Conservation (phyloP, 169 alveolate genomes). For the Eimeria maxima region DNA sequence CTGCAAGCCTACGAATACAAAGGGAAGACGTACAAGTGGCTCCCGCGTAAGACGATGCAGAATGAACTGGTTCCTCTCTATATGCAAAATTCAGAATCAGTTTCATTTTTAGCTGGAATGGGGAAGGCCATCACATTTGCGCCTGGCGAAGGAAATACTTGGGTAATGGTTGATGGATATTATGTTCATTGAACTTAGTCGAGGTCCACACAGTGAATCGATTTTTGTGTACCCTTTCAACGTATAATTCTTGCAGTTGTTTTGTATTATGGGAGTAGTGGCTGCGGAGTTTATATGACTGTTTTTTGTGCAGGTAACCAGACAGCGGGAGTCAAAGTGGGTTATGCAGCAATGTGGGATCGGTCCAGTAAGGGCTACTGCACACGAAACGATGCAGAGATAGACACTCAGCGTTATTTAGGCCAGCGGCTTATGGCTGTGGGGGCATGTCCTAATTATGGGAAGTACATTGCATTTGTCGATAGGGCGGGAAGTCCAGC, state of each 20-base stretch:
- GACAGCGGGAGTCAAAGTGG: slow-evolving; percentile 78
- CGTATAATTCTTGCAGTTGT: not conserved
- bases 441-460: slow-evolving; percentile 85
- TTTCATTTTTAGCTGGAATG: not conserved
- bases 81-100: not conserved
- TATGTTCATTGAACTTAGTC: not conserved
- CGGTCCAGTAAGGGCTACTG: slow-evolving; percentile 74
- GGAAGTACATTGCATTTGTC: slow-evolving; percentile 83
- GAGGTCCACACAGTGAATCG: not conserved
- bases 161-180: not conserved
- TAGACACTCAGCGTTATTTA: slow-evolving; percentile 71
- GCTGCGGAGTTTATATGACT: not conserved
- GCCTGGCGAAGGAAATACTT: not conserved
- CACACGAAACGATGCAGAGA: slow-evolving; percentile 37
- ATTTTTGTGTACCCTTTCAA: not conserved
- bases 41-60: slow-evolving; percentile 50
- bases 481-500: slow-evolving; percentile 32
- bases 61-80: not conserved
- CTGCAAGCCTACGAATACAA: not conserved
- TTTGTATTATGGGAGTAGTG: too few relatives aligned
- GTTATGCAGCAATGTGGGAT: slow-evolving; percentile 79
- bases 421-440: slow-evolving; percentile 78
- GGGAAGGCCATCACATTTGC: not conserved
- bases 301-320: slow-evolving; percentile 39
- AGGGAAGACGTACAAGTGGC: slow-evolving; percentile 73